Conservation (phyloP, 2,329 filamentous ascomycete genomes). For the Hyphodiscus sp. region DNA sequence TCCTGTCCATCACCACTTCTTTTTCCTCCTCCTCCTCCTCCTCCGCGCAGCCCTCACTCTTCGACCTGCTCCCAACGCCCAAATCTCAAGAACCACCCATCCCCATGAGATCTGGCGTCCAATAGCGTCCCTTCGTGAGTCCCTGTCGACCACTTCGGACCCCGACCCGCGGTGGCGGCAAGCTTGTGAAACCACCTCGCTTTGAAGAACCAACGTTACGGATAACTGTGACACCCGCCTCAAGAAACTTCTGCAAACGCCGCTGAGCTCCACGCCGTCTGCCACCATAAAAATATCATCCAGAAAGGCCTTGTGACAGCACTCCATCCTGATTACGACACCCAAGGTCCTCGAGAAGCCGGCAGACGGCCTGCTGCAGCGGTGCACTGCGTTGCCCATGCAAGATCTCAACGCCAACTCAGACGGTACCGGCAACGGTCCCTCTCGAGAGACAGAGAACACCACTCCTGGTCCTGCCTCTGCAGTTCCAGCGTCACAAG, state of each 20-base stretch:
- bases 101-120: no score
- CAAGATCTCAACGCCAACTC: conserved; percentile 19
- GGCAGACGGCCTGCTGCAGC: conserved; percentile 18
- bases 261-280: neutral
- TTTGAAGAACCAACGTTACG: conserved; percentile 1
- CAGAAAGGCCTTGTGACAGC: neutral
- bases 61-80: neutral
- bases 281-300: neutral
- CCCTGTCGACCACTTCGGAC: neutral
- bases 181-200: conserved; percentile 11
- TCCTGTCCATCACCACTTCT: neutral
- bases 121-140: neutral
- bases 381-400: conserved; percentile 18
- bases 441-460: conserved; percentile 11
- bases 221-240: conserved; percentile 1
- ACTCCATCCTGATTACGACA: conserved; percentile 1
- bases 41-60: neutral
- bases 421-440: conserved; percentile 19
- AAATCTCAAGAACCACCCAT: neutral
- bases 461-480: conserved; percentile 1
- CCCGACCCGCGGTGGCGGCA: conserved; percentile 9
- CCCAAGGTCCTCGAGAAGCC: neutral
- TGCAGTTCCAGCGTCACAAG: conserved; percentile 11
- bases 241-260: neutral
- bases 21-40: conserved; percentile 1